Base-by-base conservation (phyloP, 306 rosid species). In the Comarum palustre region DNA sequence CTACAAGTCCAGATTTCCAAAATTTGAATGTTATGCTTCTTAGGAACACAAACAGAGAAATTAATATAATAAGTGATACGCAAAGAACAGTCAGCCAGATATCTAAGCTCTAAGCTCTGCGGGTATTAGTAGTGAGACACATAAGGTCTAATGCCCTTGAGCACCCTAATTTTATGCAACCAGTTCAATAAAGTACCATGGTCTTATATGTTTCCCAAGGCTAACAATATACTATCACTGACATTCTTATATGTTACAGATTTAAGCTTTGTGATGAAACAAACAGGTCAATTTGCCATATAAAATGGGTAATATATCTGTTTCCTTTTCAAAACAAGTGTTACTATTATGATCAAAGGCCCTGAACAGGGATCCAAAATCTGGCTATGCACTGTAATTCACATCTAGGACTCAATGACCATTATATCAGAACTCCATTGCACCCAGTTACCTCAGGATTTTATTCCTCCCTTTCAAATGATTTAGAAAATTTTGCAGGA, bases 1-100 rank as follows among this genome's bases (percentile, higher is more conserved):
- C 98, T 94, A 82, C 67, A 76, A 65, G 66, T 47, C 69, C 69
- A 72, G 41, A 54, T 38, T 50, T 41, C 65, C 51, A 31, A 76
- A 79, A 72, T 31, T 12, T 24, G 65, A 34, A 36, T 3, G 41
- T 73, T 31, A 38, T 13, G 42, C 59, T 25, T 51, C 6, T 25
- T 8, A 5, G 25, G 38, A 27, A 60, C 39, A 27, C 5, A 58
- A 25, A 13, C 38, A 58, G 8, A 9, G 31, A 9, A 54, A 58
- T 5, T 25, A 29, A 25, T 10, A 24, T 58, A 52, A 19, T 43
- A 36, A 38, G 73, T n/a, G 47, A n/a, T 32, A 51, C 12, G 47
- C 43, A 48, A 31, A 57, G 6, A 57, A 24, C 17, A 57, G 10
- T 1, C 4, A 55, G 29, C 20, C 61, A 55, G 14, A 55, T 24